Conservation (phyloP, 23 red algal species). For the Pyropia haitanensis region DNA sequence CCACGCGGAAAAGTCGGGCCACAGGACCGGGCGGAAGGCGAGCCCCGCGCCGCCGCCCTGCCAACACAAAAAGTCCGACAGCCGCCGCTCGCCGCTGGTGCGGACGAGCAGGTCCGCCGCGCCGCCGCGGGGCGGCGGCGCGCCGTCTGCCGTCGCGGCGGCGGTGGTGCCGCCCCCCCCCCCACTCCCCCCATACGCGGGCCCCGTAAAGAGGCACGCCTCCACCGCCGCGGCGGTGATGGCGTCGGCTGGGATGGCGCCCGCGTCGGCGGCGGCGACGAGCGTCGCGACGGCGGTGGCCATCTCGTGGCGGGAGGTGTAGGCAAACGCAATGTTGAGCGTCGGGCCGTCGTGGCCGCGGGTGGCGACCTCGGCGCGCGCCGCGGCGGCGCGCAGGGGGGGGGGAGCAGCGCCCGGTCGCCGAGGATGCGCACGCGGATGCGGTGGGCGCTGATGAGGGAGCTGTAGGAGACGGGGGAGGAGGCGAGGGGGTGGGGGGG, state of each 20-base stretch:
- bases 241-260: slow-evolving; percentile 7
- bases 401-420: slow-evolving; percentile 41
- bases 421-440: slow-evolving; percentile 63
- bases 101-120: slow-evolving; percentile 61
- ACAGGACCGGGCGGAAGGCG: slow-evolving; percentile 64
- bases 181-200: slow-evolving; percentile 17
- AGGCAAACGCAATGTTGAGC: slow-evolving; percentile 90
- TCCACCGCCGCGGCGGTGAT: slow-evolving; percentile 35
- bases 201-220: slow-evolving; percentile 32
- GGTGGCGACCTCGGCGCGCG: slow-evolving; percentile 32
- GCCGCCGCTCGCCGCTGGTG: slow-evolving; percentile 76
- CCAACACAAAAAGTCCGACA: slow-evolving; percentile 86
- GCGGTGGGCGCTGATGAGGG: slow-evolving; percentile 22
- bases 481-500: no score
- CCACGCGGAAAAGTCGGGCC: slow-evolving; percentile 79
- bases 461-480: neutral
- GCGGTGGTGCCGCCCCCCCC: neutral
- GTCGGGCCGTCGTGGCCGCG: slow-evolving; percentile 30
- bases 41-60: slow-evolving; percentile 27
- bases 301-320: slow-evolving; percentile 71
- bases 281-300: slow-evolving; percentile 35
- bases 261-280: neutral
- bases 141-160: neutral
- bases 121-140: neutral
- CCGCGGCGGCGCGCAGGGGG: slow-evolving; percentile 10